Evolutionary conservation across 495 filamentous ascomycete species (phyloP).

Genomic region (Podospora bellae-mahoneyi): DNA sequence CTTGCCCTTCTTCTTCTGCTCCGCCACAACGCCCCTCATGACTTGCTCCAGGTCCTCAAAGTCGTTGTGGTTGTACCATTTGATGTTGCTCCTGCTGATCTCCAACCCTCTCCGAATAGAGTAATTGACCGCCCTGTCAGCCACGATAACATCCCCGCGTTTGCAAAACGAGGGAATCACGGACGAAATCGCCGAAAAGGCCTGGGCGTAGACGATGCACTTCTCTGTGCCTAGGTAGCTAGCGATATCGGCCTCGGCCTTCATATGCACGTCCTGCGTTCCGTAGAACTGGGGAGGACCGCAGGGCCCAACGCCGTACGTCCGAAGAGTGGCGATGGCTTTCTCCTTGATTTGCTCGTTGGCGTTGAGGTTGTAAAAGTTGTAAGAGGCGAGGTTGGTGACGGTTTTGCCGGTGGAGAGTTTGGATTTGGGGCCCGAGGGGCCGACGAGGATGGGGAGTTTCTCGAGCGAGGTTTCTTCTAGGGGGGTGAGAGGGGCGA

Average conservation of each 20-base stretch:
- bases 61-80: constrained; percentile 96
- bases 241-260: constrained; percentile 91
- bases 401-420: constrained; percentile 86
- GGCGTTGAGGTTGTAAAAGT: constrained; percentile 93
- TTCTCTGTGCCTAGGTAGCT: constrained; percentile 77
- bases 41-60: constrained; percentile 89
- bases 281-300: constrained; percentile 97
- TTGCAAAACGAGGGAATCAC: constrained; percentile 97
- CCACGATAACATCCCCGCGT: constrained; percentile 95
- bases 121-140: constrained; percentile 92
- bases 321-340: constrained; percentile 86
- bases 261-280: constrained; percentile 97
- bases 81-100: constrained; percentile 82
- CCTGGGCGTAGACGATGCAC: constrained; percentile 92
- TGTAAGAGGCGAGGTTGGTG: constrained; percentile 86
- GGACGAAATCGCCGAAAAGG: constrained; percentile 89
- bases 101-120: constrained; percentile 92
- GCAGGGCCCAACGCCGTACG: constrained; percentile 94
- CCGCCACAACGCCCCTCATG: constrained; percentile 77
- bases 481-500: constrained; percentile 62
- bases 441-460: constrained; percentile 79
- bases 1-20: constrained; percentile 74
- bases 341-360: constrained; percentile 92
- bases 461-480: constrained; percentile 83
- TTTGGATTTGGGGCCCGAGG: constrained; percentile 85